Evolutionary conservation across 2,329 filamentous ascomycete species (phyloP), one percentile per base, ranked within the genome.

Genomic region (Podosphaera leucotricha): DNA sequence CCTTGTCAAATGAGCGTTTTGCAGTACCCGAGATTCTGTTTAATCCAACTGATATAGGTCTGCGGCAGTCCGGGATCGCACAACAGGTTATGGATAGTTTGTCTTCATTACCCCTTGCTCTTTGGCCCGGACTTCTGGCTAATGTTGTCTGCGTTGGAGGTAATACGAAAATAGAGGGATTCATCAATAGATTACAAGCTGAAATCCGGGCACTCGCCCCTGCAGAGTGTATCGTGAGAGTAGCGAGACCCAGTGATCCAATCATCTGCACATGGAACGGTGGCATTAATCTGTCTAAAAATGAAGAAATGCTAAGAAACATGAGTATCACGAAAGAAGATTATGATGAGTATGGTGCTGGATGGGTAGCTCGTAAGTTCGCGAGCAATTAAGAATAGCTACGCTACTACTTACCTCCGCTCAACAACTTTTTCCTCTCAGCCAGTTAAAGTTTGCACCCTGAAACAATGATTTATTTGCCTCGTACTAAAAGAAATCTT

Each of bases 101-200:
- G 13, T 69, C 72, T 7, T 67, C 66, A 11, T 61, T 95, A 8
- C 90, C 90, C 0, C 68, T 80, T n/a, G 82, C 81, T 0, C 62
- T 95, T 6, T 86, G 84, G 71, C 80, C 85, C 0, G 77, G 77
- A 0, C 70, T 94, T 51, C 62, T 95, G 40, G 79, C 83, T 33
- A 98, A 95, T 52, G 72, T 95, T 3, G 63, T 94, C 2, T 77
- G 93, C 0, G 82, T 94, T 0, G 90, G 90, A 1, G 90, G 90
- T 2, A 93, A 83, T 56, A 71, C 80, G 0, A 66, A 79, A 16
- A 75, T 94, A 21, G 70, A 77, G 1, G 86, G 86, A 0, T 87
- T 98, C 50, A 71, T 85, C 50, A 73, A 83, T 55, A 71, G 90
- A 45, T 59, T 98, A 52, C 77, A 83, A 58, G 66, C 68, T 26